Base-by-base conservation (phyloP, 345 rosid genomes). In the Eucalyptus decipiens region DNA sequence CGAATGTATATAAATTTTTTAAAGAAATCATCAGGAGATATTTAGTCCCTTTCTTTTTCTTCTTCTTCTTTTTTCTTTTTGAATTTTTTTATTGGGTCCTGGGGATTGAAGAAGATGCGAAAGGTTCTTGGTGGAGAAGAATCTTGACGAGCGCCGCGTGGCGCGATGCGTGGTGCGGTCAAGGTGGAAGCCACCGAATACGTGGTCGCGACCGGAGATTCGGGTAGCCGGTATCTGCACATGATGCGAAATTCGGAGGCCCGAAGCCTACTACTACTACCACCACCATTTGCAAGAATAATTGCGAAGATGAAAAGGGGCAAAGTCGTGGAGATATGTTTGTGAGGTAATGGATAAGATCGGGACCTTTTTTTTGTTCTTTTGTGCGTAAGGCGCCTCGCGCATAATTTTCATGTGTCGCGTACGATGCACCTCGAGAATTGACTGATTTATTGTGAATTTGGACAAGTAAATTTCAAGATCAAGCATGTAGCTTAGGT, bases 11-110 rank as follows among this genome's bases (percentile, higher is more conserved):
- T 26, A 58, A 26, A 26, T 5, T 24, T 58, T 26, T 11, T 11
- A 24, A 62, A 30, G 34, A 62, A 30, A 13, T 30, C 18, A 30
- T 14, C 69, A 3, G 69, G 17, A 62, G n/a, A 62, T 62, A 62
- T 56, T 26, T 56, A 56, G 30, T 1, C 30, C 62, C 30, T 56
- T 56, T 56, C 13, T 30, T 62, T 60, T 28, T 60, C 11, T 60
- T 3, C 7, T 3, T 60, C 26, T 60, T 3, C 2, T 5, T 8
- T 7, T 54, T 6, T 4, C 4, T 5, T 28, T 60, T 9, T 0
- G 3, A 1, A 0, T 56, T 56, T 56, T 23, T 56, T 56, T 24
- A 8, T 56, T 56, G 62, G 34, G 69, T 12, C n/a, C 17, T 6
- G 32, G 16, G 34, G 69, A 62, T 62, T 62, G 17, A 30, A 62